Evolutionary conservation across 305 asterid genomes (phyloP).

Genomic region (Solanum hybrid): DNA sequence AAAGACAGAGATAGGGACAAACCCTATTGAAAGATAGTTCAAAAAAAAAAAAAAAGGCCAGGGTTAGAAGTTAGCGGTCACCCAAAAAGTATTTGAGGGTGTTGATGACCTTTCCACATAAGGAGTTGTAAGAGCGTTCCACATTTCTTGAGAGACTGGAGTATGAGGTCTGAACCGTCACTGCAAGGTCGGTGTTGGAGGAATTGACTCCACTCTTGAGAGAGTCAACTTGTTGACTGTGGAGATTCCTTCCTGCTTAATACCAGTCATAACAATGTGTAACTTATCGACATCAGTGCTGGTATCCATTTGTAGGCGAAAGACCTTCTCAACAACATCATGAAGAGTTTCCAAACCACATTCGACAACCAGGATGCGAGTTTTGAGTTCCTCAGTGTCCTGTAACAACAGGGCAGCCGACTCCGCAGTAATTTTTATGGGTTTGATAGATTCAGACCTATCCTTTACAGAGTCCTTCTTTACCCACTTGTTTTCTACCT

Average conservation of each 20-base stretch:
- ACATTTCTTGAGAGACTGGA: neutral
- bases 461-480: neutral
- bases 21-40: neutral
- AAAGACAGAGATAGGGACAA: neutral
- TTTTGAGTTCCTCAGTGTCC: neutral
- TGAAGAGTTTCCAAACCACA: neutral
- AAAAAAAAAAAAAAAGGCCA: no score
- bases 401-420: neutral
- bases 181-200: neutral
- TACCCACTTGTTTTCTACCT: neutral
- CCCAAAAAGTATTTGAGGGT: neutral
- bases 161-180: neutral
- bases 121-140: neutral
- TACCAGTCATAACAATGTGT: neutral
- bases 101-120: neutral
- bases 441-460: neutral
- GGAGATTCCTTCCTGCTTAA: neutral
- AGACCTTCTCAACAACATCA: neutral
- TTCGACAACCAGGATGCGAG: neutral
- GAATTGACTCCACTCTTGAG: neutral
- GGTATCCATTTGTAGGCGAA: neutral
- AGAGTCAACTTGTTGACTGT: neutral
- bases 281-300: neutral
- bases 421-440: neutral
- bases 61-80: neutral